phyloP scores from a whole-genome alignment of 2,329 filamentous ascomycete genomes.

The Tolypocladium ovalisporum region DNA sequence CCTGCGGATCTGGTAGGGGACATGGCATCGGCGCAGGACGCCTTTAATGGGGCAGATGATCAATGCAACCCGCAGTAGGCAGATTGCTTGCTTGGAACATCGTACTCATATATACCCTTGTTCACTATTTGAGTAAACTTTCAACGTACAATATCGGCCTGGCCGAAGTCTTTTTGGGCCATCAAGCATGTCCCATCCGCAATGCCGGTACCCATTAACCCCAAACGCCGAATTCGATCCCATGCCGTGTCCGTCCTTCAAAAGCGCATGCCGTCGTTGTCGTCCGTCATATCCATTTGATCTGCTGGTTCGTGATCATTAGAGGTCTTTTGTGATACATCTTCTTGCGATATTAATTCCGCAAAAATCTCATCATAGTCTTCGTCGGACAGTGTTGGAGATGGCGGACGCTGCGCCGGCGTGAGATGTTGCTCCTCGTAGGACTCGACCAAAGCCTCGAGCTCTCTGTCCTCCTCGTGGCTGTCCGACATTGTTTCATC shows the following conservation, averaged over 20 bases:
- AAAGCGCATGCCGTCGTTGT: not conserved
- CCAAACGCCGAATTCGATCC: slow-evolving; percentile 6
- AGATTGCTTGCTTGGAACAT: slow-evolving; percentile 17
- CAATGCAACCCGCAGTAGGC: slow-evolving; percentile 53
- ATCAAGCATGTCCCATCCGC: not conserved
- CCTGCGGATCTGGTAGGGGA: slow-evolving; percentile 86
- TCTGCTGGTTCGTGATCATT: slow-evolving; percentile 19
- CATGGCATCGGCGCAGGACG: slow-evolving; percentile 72
- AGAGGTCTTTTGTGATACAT: slow-evolving; percentile 5
- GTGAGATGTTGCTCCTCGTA: slow-evolving; percentile 22
- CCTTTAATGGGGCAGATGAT: slow-evolving; percentile 49
- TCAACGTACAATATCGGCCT: not conserved
- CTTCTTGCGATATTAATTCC: slow-evolving; percentile 23
- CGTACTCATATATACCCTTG: slow-evolving; percentile 16
- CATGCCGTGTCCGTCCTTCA: slow-evolving; percentile 2
- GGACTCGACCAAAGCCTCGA: slow-evolving; percentile 45
- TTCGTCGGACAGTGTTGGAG: slow-evolving; percentile 36
- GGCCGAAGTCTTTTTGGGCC: not conserved
- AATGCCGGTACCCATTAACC: slow-evolving; percentile 4
- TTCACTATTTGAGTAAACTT: slow-evolving; percentile 2
- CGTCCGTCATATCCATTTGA: slow-evolving; percentile 33
- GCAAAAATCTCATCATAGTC: slow-evolving; percentile 53
- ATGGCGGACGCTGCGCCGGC: slow-evolving; percentile 16
- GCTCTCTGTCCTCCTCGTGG: slow-evolving; percentile 38
- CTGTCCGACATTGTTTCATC: slow-evolving; percentile 44